Evolutionary conservation across 768 basidiomycete species (phyloP).

Genomic region (Neoboletus magnificus): DNA sequence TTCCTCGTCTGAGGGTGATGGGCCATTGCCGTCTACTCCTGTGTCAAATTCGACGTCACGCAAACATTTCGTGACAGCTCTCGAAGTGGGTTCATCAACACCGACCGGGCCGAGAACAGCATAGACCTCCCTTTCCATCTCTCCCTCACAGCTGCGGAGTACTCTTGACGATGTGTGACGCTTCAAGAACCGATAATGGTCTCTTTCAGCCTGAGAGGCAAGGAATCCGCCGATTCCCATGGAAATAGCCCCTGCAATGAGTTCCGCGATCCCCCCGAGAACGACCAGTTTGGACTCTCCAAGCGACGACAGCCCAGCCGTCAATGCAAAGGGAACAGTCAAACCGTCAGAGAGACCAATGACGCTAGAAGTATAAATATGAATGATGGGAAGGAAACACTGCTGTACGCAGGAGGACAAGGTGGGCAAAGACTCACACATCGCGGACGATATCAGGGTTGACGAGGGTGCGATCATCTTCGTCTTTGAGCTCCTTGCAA

Average conservation of each 20-base stretch:
- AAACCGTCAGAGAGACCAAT: conserved; percentile 90
- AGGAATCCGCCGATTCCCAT: conserved; percentile 99
- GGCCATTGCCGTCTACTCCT: conserved; percentile 9
- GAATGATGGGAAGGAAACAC: not conserved
- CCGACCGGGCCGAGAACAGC: conserved; percentile 87
- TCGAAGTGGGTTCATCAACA: conserved; percentile 77
- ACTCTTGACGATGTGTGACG: conserved; percentile 78
- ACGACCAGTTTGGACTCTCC: conserved; percentile 91
- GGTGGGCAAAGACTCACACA: conserved; percentile 49
- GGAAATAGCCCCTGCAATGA: conserved; percentile 93
- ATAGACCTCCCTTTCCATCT: conserved; percentile 94
- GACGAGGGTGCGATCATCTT: conserved; percentile 76
- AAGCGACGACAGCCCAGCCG: conserved; percentile 85
- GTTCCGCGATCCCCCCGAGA: conserved; percentile 90
- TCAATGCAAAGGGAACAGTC: conserved; percentile 88
- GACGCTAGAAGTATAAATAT: conserved; percentile 44
- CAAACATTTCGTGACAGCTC: conserved; percentile 73
- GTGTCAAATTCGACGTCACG: conserved; percentile 59
- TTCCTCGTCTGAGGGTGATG: conserved; percentile 48
- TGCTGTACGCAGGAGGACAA: not conserved
- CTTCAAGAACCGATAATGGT: conserved; percentile 83
- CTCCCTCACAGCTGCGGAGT: conserved; percentile 83
- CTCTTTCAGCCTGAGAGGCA: conserved; percentile 93
- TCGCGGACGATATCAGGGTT: conserved; percentile 88
- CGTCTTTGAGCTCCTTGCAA: conserved; percentile 82